These are phyloP conservation scores for Cornus florida DNA, from an alignment of 148 eudicot species.

Conservation along the genomic window DNA sequence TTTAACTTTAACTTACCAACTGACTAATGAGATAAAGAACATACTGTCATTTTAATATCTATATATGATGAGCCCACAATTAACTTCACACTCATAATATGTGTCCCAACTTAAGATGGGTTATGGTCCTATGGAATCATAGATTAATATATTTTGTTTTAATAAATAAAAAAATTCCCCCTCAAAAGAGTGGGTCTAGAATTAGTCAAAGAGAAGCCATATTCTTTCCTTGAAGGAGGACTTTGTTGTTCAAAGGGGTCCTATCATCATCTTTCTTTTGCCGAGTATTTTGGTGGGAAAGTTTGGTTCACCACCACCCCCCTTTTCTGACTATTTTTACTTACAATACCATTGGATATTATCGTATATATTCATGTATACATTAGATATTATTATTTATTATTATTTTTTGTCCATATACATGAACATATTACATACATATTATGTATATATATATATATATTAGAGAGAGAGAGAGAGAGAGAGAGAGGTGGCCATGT, in stretches of 20 bases:
- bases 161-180: too few relatives aligned
- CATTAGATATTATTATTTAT: background rate
- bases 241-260: conserved; percentile 15
- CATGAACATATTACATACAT: background rate
- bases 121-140: too few relatives aligned
- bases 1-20: too few relatives aligned
- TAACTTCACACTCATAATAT: too few relatives aligned
- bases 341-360: background rate
- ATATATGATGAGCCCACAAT: too few relatives aligned
- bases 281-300: conserved; percentile 20
- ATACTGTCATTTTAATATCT: too few relatives aligned
- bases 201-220: conserved; percentile 17
- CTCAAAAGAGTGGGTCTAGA: conserved; percentile 1
- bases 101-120: too few relatives aligned
- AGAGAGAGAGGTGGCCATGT: background rate
- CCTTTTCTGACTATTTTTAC: conserved; percentile 21
- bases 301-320: conserved; percentile 22
- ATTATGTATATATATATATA: too few relatives aligned
- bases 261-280: conserved; percentile 10
- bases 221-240: conserved; percentile 15
- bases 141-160: too few relatives aligned
- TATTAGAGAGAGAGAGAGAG: too few relatives aligned
- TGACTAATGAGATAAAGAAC: too few relatives aligned
- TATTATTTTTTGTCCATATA: too few relatives aligned
- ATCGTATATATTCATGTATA: background rate